Conservation (phyloP, 2,329 filamentous ascomycete genomes). For the Beauveria asiatica region DNA sequence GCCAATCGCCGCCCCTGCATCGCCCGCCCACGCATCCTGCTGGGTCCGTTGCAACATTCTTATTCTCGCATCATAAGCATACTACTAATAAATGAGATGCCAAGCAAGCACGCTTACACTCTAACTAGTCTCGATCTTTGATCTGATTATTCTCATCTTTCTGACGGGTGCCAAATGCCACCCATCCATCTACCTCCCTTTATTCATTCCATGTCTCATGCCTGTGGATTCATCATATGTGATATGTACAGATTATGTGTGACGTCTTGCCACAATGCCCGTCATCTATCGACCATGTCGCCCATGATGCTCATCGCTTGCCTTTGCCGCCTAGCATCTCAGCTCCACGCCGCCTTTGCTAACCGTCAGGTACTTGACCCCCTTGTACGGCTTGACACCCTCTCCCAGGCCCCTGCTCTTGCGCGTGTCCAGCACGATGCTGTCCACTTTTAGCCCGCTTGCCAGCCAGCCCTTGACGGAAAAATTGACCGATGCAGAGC, state of each 20-base stretch:
- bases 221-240: background rate
- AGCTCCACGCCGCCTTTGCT: constrained; percentile 58
- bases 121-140: background rate
- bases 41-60: constrained; percentile 9
- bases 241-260: background rate
- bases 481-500: constrained; percentile 65
- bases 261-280: background rate
- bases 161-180: background rate
- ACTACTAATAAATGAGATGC: constrained; percentile 10
- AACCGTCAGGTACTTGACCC: constrained; percentile 89
- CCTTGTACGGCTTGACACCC: constrained; percentile 89
- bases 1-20: constrained; percentile 1
- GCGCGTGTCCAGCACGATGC: constrained; percentile 61
- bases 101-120: constrained; percentile 6
- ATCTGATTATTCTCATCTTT: background rate
- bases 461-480: constrained; percentile 61
- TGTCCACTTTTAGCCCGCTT: constrained; percentile 59
- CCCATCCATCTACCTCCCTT: background rate
- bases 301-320: background rate
- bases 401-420: constrained; percentile 81
- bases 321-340: constrained; percentile 36
- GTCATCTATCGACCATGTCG: background rate
- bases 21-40: background rate
- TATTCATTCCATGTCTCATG: constrained; percentile 2
- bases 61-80: constrained; percentile 8